Base-by-base conservation (phyloP, 192 early-diverging fungal genomes). In the Spinellus fusiger region DNA sequence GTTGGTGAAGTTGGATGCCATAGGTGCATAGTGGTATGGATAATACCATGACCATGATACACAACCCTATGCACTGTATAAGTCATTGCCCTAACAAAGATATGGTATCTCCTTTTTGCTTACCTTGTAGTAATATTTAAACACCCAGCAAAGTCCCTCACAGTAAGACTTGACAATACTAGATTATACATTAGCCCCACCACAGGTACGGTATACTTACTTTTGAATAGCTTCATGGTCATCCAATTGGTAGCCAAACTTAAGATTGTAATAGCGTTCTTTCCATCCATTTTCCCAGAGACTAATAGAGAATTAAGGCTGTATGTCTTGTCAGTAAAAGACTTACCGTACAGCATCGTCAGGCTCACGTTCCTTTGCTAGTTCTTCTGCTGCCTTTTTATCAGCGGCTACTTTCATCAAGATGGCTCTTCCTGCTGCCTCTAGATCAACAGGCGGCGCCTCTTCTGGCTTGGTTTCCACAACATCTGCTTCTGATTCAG, bases 41-140 rank as follows among this genome's bases (percentile, higher is more conserved):
- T 91, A 99, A 78, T 91, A 99, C 95, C 95, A 99, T 33, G 79
- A 85, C 96, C 96, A 99, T 16, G 95, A 97, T 23, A 80, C 86
- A 58, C 93, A 92, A 3, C 94, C 94, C 59, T 76, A 49, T 40
- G 29, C 22, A 44, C 20, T 29, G 33, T 27, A 6, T 0, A 54
- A 46, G 0, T 31, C 10, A 51, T 16, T 28, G 34, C 16, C n/a
- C 49, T 9, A 22, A 28, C 16, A 56, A n/a, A n/a, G n/a, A n/a
- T n/a, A n/a, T n/a, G n/a, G n/a, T 33, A 26, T 20, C 10, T 48
- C 15, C 4, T 0, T n/a, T 35, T 27, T 49, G 22, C 64, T 69
- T 70, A 75, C 79, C 56, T 87, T 83, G 74, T 93, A 96, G 71
- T 99, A 99, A 71, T 99, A 99, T 54, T 85, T 75, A 46, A 95